Conservation (phyloP, 805 yeast genomes). For the Suhomyces emberorum region DNA sequence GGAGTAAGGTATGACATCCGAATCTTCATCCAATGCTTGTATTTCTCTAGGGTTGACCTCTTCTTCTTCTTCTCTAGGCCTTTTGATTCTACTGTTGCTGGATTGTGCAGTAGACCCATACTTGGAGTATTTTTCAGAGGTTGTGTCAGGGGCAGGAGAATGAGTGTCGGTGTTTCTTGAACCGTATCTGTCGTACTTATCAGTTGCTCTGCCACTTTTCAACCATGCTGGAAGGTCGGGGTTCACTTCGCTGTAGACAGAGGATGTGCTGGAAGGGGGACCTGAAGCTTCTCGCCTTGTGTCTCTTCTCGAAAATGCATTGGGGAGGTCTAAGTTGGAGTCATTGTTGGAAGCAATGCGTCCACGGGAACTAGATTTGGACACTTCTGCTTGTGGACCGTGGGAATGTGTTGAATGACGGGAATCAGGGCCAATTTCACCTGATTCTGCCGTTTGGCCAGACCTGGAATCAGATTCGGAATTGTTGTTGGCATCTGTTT, state of each 20-base stretch:
- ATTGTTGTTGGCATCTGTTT: too few species aligned
- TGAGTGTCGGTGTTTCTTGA: constrained; percentile 7
- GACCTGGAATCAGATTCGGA: too few species aligned
- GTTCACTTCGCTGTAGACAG: constrained; percentile 25
- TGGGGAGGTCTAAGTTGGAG: constrained; percentile 15
- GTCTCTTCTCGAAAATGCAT: constrained; percentile 17
- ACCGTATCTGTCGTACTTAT: constrained; percentile 42
- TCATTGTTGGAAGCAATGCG: too few species aligned
- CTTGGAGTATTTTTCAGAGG: constrained; percentile 17
- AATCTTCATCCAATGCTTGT: not conserved
- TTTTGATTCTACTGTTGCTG: constrained; percentile 4
- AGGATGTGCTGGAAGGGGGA: constrained; percentile 8
- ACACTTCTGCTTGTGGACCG: too few species aligned
- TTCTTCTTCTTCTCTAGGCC: constrained; percentile 6
- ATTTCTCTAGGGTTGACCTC: not conserved
- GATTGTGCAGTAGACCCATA: constrained; percentile 7
- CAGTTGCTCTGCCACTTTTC: constrained; percentile 22
- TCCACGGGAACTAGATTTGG: too few species aligned
- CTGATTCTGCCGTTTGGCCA: too few species aligned
- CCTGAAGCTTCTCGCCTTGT: constrained; percentile 10
- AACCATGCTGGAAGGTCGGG: constrained; percentile 40
- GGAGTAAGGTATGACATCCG: not conserved
- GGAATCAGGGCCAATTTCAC: too few species aligned
- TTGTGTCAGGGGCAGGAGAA: not conserved
- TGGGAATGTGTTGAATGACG: too few species aligned